Base-by-base conservation (phyloP, 495 filamentous ascomycete species). In the Penicillium salamii region DNA sequence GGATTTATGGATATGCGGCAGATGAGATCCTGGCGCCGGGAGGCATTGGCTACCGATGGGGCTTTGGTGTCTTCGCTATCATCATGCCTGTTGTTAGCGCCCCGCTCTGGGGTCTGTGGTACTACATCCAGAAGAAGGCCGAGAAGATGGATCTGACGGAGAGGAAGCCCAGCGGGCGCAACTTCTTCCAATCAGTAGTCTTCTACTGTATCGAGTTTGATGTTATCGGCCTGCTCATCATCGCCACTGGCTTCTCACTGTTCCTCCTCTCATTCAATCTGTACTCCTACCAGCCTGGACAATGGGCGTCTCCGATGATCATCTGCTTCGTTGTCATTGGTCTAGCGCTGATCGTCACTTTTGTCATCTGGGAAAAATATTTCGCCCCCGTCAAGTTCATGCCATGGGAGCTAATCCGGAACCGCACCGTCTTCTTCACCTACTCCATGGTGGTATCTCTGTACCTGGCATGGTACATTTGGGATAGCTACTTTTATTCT, bases 1-100 rank as follows among this genome's bases (percentile, higher is more conserved):
- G 70, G 65, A 67, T 75, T 33, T 74, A 74, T 14, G 67, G 69
- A 15, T 69, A 69, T 15, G 64, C 75, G 3, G 62, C 78, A 5
- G 46, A 70, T 4, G 63, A 61, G 28, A 70, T 83, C 46, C 57
- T 75, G 24, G 35, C 68, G 14, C 59, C 69, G 6, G 24, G 26
- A 17, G 49, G 49, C 33, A 52, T 52, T 17, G 69, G 74, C 23
- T 85, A 71, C 62, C 69, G 80, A 47, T 86, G 81, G 84, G 77
- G 67, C 19, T 84, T 79, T 52, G 82, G 81, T 21, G 61, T 71
- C 23, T 85, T 81, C 57, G 65, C 76, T 35, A 81, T 85, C 57
- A 64, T 83, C 54, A 73, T 74, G 7, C 81, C 78, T 1, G 43
- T 78, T 34, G 59, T 82, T 47, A 76, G 67, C 46, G 33, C 68